Conservation (phyloP, 2,329 filamentous ascomycete genomes). For the Hawksworthiomyces lignivorus region DNA sequence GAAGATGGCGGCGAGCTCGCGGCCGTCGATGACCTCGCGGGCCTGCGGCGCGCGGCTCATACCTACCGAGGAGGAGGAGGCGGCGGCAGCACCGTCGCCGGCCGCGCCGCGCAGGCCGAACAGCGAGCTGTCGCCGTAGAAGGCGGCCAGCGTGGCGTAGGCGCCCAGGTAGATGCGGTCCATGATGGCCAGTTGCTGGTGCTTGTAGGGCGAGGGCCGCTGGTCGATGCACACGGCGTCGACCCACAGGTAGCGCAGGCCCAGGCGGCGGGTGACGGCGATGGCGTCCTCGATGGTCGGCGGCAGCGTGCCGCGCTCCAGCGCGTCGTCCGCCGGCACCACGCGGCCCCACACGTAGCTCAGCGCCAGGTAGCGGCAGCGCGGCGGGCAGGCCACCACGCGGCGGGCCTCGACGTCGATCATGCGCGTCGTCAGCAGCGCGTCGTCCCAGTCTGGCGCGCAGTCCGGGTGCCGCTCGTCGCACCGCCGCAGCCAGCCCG, state of each 20-base stretch:
- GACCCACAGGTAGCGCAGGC: conserved; percentile 13
- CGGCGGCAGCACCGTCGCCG: no score
- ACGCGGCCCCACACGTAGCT: conserved; percentile 11
- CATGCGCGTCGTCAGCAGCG: background rate
- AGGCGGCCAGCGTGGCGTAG: conserved; percentile 1
- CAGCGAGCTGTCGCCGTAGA: conserved; percentile 2
- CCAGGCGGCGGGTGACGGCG: conserved; percentile 1
- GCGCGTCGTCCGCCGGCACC: background rate
- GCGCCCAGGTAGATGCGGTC: conserved; percentile 7
- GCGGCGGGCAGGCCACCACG: background rate
- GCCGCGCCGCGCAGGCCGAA: background rate
- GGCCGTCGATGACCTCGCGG: background rate
- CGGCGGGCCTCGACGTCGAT: conserved; percentile 1
- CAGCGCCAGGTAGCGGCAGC: conserved; percentile 5
- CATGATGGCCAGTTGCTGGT: conserved; percentile 6
- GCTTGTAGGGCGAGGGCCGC: background rate
- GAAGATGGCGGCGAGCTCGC: conserved; percentile 1
- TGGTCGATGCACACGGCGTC: conserved; percentile 15
- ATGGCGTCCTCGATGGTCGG: conserved; percentile 11
- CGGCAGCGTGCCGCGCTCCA: conserved; percentile 1
- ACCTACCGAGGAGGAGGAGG: no score
- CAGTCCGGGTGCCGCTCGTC: conserved; percentile 1
- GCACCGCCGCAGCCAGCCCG: conserved; percentile 18
- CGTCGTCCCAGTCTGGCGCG: background rate
- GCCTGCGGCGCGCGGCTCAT: background rate